These are phyloP conservation scores for Hymenoscyphus scutula DNA, from an alignment of 2,329 filamentous ascomycete genomes.

Conservation along the genomic window DNA sequence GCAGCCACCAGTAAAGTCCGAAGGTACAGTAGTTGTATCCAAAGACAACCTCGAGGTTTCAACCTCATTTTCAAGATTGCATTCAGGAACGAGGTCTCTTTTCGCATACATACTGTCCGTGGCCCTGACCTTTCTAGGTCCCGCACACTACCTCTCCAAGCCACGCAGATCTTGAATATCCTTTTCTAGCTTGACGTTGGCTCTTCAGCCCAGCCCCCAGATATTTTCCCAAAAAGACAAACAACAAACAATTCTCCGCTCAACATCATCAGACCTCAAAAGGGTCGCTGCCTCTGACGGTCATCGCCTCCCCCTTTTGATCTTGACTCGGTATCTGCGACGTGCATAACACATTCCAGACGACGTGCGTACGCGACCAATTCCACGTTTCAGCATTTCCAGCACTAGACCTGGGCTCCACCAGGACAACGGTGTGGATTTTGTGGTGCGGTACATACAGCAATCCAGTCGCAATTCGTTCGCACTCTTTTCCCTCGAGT, in stretches of 20 bases:
- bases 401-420: not conserved
- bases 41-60: too few relatives aligned
- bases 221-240: too few relatives aligned
- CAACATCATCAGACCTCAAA: not conserved
- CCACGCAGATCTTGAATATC: not conserved
- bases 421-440: conserved; percentile 1
- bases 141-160: not conserved
- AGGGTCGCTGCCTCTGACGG: not conserved
- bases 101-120: not conserved
- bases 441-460: not conserved
- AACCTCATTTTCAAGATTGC: not conserved
- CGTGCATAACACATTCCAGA: conserved; percentile 2
- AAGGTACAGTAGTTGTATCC: too few relatives aligned
- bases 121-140: not conserved
- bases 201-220: not conserved
- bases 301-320: not conserved
- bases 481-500: too few relatives aligned
- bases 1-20: too few relatives aligned
- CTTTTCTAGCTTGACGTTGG: not conserved
- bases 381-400: conserved; percentile 4
- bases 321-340: conserved; percentile 1
- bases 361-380: conserved; percentile 1
- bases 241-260: not conserved
- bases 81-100: not conserved
- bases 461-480: not conserved